phyloP scores from a whole-genome alignment of 1,139 yeast genomes.

The Oligophagozyma castellii region DNA sequence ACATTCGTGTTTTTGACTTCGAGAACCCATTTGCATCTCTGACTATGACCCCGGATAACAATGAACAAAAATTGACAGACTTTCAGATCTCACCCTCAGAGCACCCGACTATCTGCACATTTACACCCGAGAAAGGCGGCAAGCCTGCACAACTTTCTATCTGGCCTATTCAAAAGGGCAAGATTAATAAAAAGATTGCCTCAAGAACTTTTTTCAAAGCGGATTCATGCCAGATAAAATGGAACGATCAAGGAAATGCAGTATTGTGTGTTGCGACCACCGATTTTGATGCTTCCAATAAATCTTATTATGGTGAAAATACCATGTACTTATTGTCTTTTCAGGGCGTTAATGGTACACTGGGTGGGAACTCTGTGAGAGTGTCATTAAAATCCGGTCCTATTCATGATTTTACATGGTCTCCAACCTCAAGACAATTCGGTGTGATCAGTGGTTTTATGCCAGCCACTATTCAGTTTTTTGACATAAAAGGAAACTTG shows the following conservation, averaged over 20 bases:
- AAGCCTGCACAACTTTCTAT: slow-evolving; percentile 83
- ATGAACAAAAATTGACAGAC: slow-evolving; percentile 36
- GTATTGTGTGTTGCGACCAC: slow-evolving; percentile 86
- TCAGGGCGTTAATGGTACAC: slow-evolving; percentile 46
- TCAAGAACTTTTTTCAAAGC: slow-evolving; percentile 90
- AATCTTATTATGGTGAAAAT: slow-evolving; percentile 94
- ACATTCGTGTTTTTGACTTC: slow-evolving; percentile 27
- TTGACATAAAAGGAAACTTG: slow-evolving; percentile 85
- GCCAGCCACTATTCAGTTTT: slow-evolving; percentile 94
- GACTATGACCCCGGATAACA: slow-evolving; percentile 39
- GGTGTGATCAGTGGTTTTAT: slow-evolving; percentile 95
- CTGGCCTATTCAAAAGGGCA: slow-evolving; percentile 50
- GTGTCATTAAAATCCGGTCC: slow-evolving; percentile 87
- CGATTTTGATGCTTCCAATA: slow-evolving; percentile 87
- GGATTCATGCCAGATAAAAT: slow-evolving; percentile 78
- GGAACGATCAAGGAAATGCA: slow-evolving; percentile 94
- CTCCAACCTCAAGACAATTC: slow-evolving; percentile 91
- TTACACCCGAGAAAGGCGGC: slow-evolving; percentile 71
- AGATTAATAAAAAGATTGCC: slow-evolving; percentile 68
- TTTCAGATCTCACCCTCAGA: slow-evolving; percentile 73
- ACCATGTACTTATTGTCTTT: slow-evolving; percentile 59
- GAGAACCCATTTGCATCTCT: slow-evolving; percentile 49
- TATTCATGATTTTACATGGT: slow-evolving; percentile 95
- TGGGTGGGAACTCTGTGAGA: slow-evolving; percentile 84
- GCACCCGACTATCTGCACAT: slow-evolving; percentile 85